Evolutionary conservation across 495 filamentous ascomycete species (phyloP), one percentile per base, ranked within the genome.

Genomic region (Aspergillus hancockii): DNA sequence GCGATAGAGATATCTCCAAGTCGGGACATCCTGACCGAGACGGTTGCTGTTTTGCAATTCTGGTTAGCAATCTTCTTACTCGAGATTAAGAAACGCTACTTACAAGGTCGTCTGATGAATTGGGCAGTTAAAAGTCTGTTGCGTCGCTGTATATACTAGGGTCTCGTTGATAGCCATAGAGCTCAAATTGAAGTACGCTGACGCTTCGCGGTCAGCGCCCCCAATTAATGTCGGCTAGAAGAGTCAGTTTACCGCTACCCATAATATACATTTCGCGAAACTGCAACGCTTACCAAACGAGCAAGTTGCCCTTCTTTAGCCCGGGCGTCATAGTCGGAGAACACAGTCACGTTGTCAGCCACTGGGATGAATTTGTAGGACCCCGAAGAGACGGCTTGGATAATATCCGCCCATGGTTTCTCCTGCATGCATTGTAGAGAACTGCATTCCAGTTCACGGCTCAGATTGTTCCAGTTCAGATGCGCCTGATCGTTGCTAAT

Each of bases 1-100:
- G 14, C 70, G 70, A 52, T 82, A 81, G 54, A 77, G 67, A 60
- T 80, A 85, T n/a, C 81, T 71, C 62, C 73, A 83, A 4, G 74
- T 80, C 16, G 76, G 73, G 30, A 77, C 60, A 13, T 69, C 51
- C 4, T 28, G 57, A 22, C 10, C 58, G 10, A 58, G 10, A 19
- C 61, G 60, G 10, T 61, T 49, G 12, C 59, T 63, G 5, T n/a
- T n/a, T n/a, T n/a, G n/a, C n/a, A n/a, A n/a, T n/a, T n/a, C n/a
- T n/a, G n/a, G n/a, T n/a, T n/a, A n/a, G n/a, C n/a, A n/a, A n/a
- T n/a, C n/a, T n/a, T n/a, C n/a, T n/a, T n/a, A n/a, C n/a, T n/a
- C n/a, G n/a, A n/a, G n/a, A n/a, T n/a, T n/a, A n/a, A n/a, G n/a
- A n/a, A n/a, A n/a, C n/a, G n/a, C n/a, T n/a, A n/a, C n/a, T n/a